phyloP scores from a whole-genome alignment of 108 stramenopile genomes.

The Discostella pseudostelligera region DNA sequence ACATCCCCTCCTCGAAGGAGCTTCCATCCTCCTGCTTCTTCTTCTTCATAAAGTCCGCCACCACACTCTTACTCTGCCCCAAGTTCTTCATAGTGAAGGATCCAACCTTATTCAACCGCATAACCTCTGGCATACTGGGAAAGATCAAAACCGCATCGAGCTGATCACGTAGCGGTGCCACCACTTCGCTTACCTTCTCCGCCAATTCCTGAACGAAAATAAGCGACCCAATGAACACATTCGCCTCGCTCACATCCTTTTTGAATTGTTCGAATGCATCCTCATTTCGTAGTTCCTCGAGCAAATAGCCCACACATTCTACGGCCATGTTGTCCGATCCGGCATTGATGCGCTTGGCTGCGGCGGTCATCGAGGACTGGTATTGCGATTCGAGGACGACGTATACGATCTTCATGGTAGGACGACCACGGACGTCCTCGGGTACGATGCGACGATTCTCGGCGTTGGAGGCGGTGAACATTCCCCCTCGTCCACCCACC shows the following conservation, averaged over 20 bases:
- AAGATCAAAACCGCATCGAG: constrained; percentile 92
- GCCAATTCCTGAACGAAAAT: constrained; percentile 98
- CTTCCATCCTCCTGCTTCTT: constrained; percentile 96
- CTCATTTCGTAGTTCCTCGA: constrained; percentile 92
- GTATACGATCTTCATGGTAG: constrained; percentile 93
- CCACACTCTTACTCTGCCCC: constrained; percentile 93
- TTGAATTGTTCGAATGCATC: constrained; percentile 89
- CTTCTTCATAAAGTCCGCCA: constrained; percentile 98
- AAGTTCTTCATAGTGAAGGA: constrained; percentile 95
- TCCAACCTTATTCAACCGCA: constrained; percentile 97
- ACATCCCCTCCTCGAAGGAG: constrained; percentile 97
- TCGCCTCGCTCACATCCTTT: constrained; percentile 88
- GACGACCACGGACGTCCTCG: constrained; percentile 70
- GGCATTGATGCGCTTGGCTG: constrained; percentile 94
- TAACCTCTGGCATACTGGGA: constrained; percentile 97
- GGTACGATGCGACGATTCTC: constrained; percentile 90
- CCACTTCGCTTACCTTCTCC: constrained; percentile 93
- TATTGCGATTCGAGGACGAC: constrained; percentile 97
- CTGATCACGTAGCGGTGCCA: constrained; percentile 81
- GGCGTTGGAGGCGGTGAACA: constrained; percentile 87
- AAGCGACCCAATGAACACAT: constrained; percentile 95
- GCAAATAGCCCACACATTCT: constrained; percentile 94
- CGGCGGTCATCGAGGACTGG: constrained; percentile 93
- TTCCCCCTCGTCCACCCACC: constrained; percentile 54
- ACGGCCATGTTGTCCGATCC: constrained; percentile 93